Evolutionary conservation across 2,329 filamentous ascomycete genomes (phyloP), one percentile per base, ranked within the genome.

Genomic region (Cladosporium cucumerinum): DNA sequence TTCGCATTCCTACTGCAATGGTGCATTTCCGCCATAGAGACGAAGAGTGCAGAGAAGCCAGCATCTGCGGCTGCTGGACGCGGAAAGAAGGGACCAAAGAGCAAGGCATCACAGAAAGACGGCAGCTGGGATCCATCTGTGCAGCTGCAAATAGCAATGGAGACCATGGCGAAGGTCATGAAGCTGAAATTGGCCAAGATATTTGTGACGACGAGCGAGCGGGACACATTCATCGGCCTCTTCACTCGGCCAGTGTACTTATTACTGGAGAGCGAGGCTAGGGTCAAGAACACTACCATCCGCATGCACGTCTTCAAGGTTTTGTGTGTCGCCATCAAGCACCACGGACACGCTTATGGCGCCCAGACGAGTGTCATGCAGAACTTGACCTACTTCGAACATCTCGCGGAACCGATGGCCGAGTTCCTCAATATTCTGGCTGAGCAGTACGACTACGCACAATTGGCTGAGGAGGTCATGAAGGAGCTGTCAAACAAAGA

Each of bases 231-330:
- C 72, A 90, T 99, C 67, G 88, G 91, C 62, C 84, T 99, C 0
- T 90, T 99, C 71, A 98, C 95, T 0, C 86, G 95, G 46, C 93
- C 95, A 1, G 91, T 97, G 12, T 99, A 98, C 78, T 87, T 97
- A 78, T 86, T 99, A 26, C 83, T 99, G 49, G 95, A 99, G 80
- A 97, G 91, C 77, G 95, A 99, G 78, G 89, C 93, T 74, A 87
- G 95, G 67, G 90, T 93, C 69, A 99, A 98, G 82, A 91, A 86
- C 72, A 95, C 89, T 28, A 83, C 90, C 5, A 94, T 98, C 67
- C 88, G 93, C 57, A 98, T 98, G 92, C 93, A 98, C 79, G 91
- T 91, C 65, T 99, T 97, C 84, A 97, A 97, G 77, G 93, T 98
- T 23, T 82, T 99, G 8, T 99, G 95, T 75, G 92, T 98, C 71